Evolutionary conservation across 2,329 filamentous ascomycete species (phyloP), one percentile per base, ranked within the genome.

Genomic region (Cercospora berteroae): DNA sequence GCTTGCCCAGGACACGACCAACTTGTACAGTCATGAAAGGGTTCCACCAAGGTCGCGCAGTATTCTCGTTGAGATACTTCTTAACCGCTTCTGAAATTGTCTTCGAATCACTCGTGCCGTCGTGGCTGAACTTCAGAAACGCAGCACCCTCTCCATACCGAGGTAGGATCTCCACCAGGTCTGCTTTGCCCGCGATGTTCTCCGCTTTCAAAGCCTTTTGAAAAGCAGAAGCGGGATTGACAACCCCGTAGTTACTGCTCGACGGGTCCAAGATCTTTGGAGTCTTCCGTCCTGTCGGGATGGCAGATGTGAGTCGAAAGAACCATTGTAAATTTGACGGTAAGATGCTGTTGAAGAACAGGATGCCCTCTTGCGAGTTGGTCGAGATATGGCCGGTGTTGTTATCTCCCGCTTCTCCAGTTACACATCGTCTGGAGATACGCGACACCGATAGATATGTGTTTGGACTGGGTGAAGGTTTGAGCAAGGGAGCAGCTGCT

Each of bases 301-400:
- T 79, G 76, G 50, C 81, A 75, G 69, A 82, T 27, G 87, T 83
- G 2, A 88, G 76, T 10, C 85, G 81, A 25, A 88, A 78, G 2
- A 88, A 76, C 83, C 88, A 90, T 74, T 86, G 85, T 36, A 97
- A 84, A 73, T 88, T 91, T 29, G 95, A 83, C 0, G 94, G 94
- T 69, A 96, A 96, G 60, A 98, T 85, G 79, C 95, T 96, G 77
- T 96, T 93, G 75, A 98, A 89, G 81, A 96, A 99, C 6, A 97
- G 79, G 56, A 98, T 89, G 0, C 90, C 89, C 81, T 98, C 92
- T 73, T 94, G 90, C 1, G 89, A 81, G 2, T 83, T 85, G 10
- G 91, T 85, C n/a, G 85, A 83, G 72, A 98, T 97, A 74, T 97
- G 93, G 0, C 95, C 94, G 9, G 88, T 88, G 70, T 90, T 88